Percentiles rank a stretch among this genome's conserved stretches.
phyloP scores from a whole-genome alignment of 1,139 yeast species.

The Pneumocystis murina region DNA sequence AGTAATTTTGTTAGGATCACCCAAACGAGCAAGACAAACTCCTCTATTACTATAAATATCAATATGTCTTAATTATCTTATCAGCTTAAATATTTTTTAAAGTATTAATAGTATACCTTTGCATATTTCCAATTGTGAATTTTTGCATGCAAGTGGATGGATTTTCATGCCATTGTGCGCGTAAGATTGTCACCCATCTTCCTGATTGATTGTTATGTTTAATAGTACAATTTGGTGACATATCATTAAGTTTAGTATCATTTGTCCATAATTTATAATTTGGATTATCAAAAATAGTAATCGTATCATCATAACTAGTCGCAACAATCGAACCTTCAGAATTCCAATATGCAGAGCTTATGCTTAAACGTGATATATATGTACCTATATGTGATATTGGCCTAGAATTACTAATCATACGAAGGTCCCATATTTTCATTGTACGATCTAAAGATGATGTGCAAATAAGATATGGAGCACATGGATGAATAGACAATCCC shows the following conservation, averaged over 20 bases:
- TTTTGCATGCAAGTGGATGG: constrained; percentile 66
- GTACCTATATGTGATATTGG: constrained; percentile 40
- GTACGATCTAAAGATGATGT: constrained; percentile 82
- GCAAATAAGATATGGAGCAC: constrained; percentile 42
- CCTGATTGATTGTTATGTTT: constrained; percentile 92
- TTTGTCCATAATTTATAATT: constrained; percentile 20
- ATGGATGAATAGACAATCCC: constrained; percentile 67
- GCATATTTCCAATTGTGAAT: constrained; percentile 87
- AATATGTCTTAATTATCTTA: constrained; percentile 22
- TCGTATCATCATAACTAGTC: constrained; percentile 82
- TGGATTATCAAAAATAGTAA: constrained; percentile 45
- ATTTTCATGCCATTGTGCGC: constrained; percentile 62
- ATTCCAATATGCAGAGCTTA: constrained; percentile 82
- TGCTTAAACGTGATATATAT: constrained; percentile 59
- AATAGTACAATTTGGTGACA: constrained; percentile 46
- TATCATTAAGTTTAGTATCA: constrained; percentile 16
- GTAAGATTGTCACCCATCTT: constrained; percentile 83
- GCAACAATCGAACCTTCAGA: constrained; percentile 59
- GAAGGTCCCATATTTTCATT: constrained; percentile 70
- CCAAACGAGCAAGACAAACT: constrained; percentile 57
- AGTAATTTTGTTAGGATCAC: constrained; percentile 41
- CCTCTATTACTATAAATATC: constrained; percentile 73
- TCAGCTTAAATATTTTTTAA: not conserved
- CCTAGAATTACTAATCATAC: constrained; percentile 34
- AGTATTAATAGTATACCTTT: constrained; percentile 32